Base-by-base conservation (phyloP, 371 early-diverging fungal species). In the Mucor racemosus region DNA sequence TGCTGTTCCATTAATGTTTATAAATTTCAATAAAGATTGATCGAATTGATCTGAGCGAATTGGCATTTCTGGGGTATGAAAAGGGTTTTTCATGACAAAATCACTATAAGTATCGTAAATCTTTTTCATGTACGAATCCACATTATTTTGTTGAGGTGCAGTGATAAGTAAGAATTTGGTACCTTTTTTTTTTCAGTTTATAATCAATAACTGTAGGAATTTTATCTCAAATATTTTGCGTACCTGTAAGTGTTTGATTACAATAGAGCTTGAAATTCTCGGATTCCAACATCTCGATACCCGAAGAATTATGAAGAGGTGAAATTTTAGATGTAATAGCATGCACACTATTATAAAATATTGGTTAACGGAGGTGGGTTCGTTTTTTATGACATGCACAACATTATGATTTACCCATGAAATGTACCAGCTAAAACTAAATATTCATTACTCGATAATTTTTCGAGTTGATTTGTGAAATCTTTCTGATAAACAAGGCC, bases 21-120 rank as follows among this genome's bases (percentile, higher is more conserved):
- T 88, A 11, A 95, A 86, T 73, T 92, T 92, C 36, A 79, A 64
- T 46, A 98, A 71, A 64, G 90, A 83, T 19, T 87, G 74, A 75
- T 99, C 99, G 82, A 99, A 99, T 72, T 94, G 86, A 59, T 98
- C 98, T 5, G 92, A 95, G 17, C 98, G 92, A 65, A 99, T 97
- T 17, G 99, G 99, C 99, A 99, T 99, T 75, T 99, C 99, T 19
- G 96, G 93, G 59, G 92, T 95, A 85, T 99, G 94, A 77, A 99
- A 99, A 34, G 99, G 99, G 74, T 98, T 98, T 84, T 98, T 98
- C 92, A 99, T 94, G 35, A 95, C 98, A 76, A 91, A 99, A 75
- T 99, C 97, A 64, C 95, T 88, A 76, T 98, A 99, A 7, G 93
- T 76, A 62, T 92, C 91, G 67, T 99, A 97, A 13, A 97, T 86